Conservation (phyloP, 2,329 filamentous ascomycete genomes). For the Ambrosiella beaveri region DNA sequence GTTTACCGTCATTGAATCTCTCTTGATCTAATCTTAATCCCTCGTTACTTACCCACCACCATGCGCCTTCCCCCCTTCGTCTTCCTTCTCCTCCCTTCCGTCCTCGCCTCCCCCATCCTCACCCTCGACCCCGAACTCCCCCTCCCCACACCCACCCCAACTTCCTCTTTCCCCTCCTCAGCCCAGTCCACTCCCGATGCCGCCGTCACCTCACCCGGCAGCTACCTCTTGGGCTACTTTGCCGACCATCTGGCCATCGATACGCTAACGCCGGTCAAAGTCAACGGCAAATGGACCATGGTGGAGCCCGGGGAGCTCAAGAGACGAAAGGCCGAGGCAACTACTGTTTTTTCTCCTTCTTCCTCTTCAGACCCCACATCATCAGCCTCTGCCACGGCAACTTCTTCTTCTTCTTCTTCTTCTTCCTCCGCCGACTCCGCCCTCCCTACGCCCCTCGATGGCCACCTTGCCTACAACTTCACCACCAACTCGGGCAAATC, state of each 20-base stretch:
- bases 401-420: slow-evolving; percentile 2
- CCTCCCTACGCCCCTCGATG: slow-evolving; percentile 51
- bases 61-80: not conserved
- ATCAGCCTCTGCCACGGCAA: slow-evolving; percentile 1
- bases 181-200: slow-evolving; percentile 4
- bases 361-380: not conserved
- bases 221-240: not conserved
- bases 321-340: slow-evolving; percentile 17
- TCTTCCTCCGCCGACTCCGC: slow-evolving; percentile 19
- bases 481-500: slow-evolving; percentile 29
- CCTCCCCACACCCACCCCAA: not conserved
- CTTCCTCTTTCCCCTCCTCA: slow-evolving; percentile 3
- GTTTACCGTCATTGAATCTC: too few species aligned
- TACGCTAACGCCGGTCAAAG: slow-evolving; percentile 12
- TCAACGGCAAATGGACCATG: slow-evolving; percentile 15
- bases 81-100: not conserved
- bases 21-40: too few species aligned
- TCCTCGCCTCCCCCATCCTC: slow-evolving; percentile 1
- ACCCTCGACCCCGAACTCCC: slow-evolving; percentile 1
- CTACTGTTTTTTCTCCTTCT: slow-evolving; percentile 12
- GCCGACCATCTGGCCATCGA: slow-evolving; percentile 13
- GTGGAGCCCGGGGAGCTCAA: slow-evolving; percentile 14
- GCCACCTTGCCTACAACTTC: slow-evolving; percentile 45
- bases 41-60: not conserved
- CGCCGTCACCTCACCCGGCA: not conserved